A percentile compares a stretch with the other conserved stretches of the same genome.
phyloP scores from a whole-genome alignment of 2,329 filamentous ascomycete species.

The Fusarium sp. region DNA sequence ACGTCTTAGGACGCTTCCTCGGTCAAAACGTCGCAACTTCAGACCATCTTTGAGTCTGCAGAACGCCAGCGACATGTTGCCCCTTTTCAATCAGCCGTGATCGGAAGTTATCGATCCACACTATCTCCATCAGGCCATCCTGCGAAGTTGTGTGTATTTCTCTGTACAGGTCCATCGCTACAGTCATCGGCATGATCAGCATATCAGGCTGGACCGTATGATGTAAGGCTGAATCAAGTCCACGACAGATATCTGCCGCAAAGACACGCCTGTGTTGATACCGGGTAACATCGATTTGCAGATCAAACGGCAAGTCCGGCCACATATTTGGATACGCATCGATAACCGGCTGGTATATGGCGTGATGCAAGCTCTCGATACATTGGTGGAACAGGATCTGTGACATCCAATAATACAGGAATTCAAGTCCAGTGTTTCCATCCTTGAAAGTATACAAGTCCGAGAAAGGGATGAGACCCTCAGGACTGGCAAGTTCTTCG shows the following conservation, averaged over 20 bases:
- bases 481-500: slow-evolving; percentile 48
- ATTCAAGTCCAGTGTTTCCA: slow-evolving; percentile 58
- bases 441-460: slow-evolving; percentile 61
- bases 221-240: slow-evolving; percentile 61
- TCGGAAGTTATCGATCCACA: slow-evolving; percentile 63
- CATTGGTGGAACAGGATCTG: slow-evolving; percentile 64
- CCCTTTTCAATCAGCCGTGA: slow-evolving; percentile 56
- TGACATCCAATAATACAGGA: slow-evolving; percentile 67
- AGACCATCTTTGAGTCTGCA: slow-evolving; percentile 57
- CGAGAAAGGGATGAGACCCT: slow-evolving; percentile 58
- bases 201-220: slow-evolving; percentile 62
- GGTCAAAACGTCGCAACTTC: slow-evolving; percentile 50
- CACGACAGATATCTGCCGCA: slow-evolving; percentile 64
- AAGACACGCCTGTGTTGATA: slow-evolving; percentile 61
- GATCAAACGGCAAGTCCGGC: slow-evolving; percentile 54
- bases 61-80: slow-evolving; percentile 55
- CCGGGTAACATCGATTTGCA: slow-evolving; percentile 57
- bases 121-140: slow-evolving; percentile 59
- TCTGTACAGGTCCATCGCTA: slow-evolving; percentile 59
- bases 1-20: background rate
- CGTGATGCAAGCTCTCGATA: slow-evolving; percentile 60
- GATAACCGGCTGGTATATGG: slow-evolving; percentile 59
- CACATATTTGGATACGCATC: slow-evolving; percentile 57
- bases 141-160: slow-evolving; percentile 55
- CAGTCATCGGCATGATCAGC: slow-evolving; percentile 58